Conservation (phyloP, 352 stramenopile genomes). For the Globisporangium ultimum region DNA sequence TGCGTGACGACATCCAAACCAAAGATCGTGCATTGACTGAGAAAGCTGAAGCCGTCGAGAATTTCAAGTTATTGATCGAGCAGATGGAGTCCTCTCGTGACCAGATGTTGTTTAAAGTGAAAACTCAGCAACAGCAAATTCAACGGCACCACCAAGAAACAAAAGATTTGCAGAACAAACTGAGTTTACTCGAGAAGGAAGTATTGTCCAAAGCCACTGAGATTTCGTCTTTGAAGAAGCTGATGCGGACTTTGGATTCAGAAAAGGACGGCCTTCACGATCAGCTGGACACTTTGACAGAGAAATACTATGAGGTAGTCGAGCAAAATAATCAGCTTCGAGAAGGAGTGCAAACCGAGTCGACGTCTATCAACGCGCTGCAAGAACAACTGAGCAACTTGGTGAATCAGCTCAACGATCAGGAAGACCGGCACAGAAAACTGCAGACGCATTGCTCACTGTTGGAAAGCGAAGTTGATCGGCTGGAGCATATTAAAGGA, state of each 20-base stretch:
- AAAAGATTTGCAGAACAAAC: constrained; percentile 47
- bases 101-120: constrained; percentile 72
- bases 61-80: constrained; percentile 70
- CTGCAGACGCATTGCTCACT: constrained; percentile 36
- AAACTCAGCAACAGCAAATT: constrained; percentile 66
- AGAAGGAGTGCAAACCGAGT: constrained; percentile 29
- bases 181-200: constrained; percentile 45
- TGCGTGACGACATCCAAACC: constrained; percentile 51
- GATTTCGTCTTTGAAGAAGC: constrained; percentile 60
- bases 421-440: constrained; percentile 42
- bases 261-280: constrained; percentile 77
- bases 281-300: constrained; percentile 65
- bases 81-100: constrained; percentile 84
- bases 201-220: constrained; percentile 36
- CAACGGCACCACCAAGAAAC: constrained; percentile 54
- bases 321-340: constrained; percentile 45
- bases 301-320: constrained; percentile 62
- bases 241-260: constrained; percentile 57
- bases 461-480: constrained; percentile 54
- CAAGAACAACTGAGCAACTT: constrained; percentile 57
- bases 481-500: constrained; percentile 53
- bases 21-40: constrained; percentile 61
- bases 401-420: constrained; percentile 54
- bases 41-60: constrained; percentile 62
- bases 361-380: constrained; percentile 30